Evolutionary conservation across 2,329 filamentous ascomycete genomes (phyloP), one percentile per base, ranked within the genome.

Genomic region (Fusarium mexicanum): DNA sequence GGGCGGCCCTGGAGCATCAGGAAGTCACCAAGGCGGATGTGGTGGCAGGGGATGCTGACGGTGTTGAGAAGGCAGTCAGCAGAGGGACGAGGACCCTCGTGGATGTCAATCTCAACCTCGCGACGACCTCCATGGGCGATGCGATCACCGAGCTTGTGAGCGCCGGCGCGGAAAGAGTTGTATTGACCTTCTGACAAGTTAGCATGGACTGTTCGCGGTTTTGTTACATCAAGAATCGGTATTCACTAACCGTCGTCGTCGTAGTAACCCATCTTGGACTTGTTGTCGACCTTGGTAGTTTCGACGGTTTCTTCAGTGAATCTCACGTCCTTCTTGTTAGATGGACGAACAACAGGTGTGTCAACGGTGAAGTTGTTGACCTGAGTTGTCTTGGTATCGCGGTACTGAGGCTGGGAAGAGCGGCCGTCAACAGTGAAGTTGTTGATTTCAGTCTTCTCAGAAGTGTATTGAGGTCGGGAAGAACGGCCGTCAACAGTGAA

Each of bases 1-100:
- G 96, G 95, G 80, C 96, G 96, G 85, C 96, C 96, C 91, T 99
- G 96, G 78, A 99, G 94, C 88, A 98, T 97, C 87, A 99, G 87
- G 87, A 99, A 94, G 87, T 99, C 96, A 85, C 96, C 96, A 81
- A 98, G 94, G 88, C 96, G 96, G 88, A 99, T 96, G 90, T 98
- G 97, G 91, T 99, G 94, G 93, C 95, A 98, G 77, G 97, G 96
- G 86, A 99, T 98, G 83, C 95, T 96, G 85, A 98, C 95, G 80
- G 94, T 97, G 90, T 96, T 95, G 83, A 92, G 89, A 69, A 87
- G 78, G 76, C 82, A 81, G 55, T 54, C 66, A 38, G 37, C 50
- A 14, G 44, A 29, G 33, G 65, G 37, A 20, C 65, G 43, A n/a
- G 66, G 48, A 41, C 37, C 57, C 51, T 79, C 77, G 44, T 76